These are phyloP conservation scores for Phytophthora kernoviae DNA, from an alignment of 352 stramenopile genomes.

Conservation along the genomic window DNA sequence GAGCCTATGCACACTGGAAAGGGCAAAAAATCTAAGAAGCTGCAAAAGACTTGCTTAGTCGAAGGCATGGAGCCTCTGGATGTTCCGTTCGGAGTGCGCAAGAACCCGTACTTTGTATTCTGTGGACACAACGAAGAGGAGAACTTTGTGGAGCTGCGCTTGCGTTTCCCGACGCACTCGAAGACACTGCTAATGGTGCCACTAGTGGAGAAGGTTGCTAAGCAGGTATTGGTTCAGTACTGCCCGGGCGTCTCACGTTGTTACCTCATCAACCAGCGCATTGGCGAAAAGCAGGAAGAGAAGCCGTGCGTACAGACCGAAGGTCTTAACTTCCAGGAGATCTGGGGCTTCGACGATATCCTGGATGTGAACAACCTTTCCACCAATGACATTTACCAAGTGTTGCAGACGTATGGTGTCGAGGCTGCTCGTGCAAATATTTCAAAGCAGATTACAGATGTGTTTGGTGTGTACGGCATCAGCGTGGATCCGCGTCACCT, in stretches of 20 bases:
- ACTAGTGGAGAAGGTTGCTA: constrained; percentile 85
- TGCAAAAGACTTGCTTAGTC: constrained; percentile 42
- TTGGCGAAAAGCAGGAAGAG: constrained; percentile 80
- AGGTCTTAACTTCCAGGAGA: constrained; percentile 98
- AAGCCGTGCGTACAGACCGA: constrained; percentile 92
- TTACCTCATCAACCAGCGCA: constrained; percentile 90
- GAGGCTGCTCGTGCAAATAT: constrained; percentile 98
- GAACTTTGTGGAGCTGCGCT: constrained; percentile 83
- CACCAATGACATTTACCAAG: constrained; percentile 98
- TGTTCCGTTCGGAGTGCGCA: constrained; percentile 76
- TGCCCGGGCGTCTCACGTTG: constrained; percentile 89
- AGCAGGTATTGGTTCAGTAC: constrained; percentile 87
- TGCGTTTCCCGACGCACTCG: constrained; percentile 88
- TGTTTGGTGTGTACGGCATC: constrained; percentile 99
- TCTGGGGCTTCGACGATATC: constrained; percentile 94
- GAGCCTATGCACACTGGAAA: constrained; percentile 43
- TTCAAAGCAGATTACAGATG: constrained; percentile 98
- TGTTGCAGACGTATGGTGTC: constrained; percentile 97
- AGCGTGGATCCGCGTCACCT: constrained; percentile 98
- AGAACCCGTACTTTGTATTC: constrained; percentile 90
- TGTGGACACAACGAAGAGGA: constrained; percentile 79
- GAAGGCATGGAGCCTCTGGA: constrained; percentile 76
- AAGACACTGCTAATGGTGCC: constrained; percentile 91
- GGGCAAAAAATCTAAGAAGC: constrained; percentile 28
- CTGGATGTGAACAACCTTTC: constrained; percentile 95